A percentile compares a stretch with the other conserved stretches of the same genome.
These are phyloP conservation scores for Plasmodium vivax DNA, from an alignment of 169 alveolate species.

Conservation along the genomic window DNA sequence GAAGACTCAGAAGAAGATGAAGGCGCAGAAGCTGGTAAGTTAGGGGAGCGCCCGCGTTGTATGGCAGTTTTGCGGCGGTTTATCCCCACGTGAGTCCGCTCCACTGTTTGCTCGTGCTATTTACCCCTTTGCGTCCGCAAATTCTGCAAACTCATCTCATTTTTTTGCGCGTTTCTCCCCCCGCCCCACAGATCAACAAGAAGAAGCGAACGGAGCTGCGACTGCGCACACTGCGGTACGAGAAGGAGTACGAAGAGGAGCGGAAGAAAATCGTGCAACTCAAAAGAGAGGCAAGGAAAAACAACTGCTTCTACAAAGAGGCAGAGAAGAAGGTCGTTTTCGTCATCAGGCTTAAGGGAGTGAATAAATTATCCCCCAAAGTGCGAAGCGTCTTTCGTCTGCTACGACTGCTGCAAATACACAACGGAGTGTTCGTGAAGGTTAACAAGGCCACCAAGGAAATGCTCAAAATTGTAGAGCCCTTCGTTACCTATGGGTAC, in stretches of 20 bases:
- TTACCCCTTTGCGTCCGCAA: not conserved
- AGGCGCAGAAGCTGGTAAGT: conserved; percentile 55
- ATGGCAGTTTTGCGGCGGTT: not conserved
- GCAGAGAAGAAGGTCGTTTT: conserved; percentile 96
- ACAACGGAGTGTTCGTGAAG: conserved; percentile 98
- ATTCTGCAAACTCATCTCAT: not conserved
- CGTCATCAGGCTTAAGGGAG: conserved; percentile 96
- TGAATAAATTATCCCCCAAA: conserved; percentile 98
- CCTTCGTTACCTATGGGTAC: conserved; percentile 98
- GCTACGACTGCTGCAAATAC: conserved; percentile 97
- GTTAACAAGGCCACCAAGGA: conserved; percentile 98
- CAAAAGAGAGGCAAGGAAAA: conserved; percentile 85
- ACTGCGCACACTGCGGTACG: conserved; percentile 81
- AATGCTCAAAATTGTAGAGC: conserved; percentile 97
- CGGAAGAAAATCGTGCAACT: conserved; percentile 79
- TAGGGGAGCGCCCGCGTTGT: not conserved
- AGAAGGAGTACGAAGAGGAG: conserved; percentile 81
- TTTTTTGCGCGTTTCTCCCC: not conserved
- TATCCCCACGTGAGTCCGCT: not conserved
- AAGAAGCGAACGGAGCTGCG: conserved; percentile 68
- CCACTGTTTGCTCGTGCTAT: not conserved
- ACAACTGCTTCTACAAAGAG: conserved; percentile 84
- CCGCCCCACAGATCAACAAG: conserved; percentile 14
- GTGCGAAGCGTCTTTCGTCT: conserved; percentile 95
- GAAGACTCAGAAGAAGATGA: conserved; percentile 11